Base-by-base conservation (phyloP, 73 alveolate species). In the Paramecium pentaurelia region DNA sequence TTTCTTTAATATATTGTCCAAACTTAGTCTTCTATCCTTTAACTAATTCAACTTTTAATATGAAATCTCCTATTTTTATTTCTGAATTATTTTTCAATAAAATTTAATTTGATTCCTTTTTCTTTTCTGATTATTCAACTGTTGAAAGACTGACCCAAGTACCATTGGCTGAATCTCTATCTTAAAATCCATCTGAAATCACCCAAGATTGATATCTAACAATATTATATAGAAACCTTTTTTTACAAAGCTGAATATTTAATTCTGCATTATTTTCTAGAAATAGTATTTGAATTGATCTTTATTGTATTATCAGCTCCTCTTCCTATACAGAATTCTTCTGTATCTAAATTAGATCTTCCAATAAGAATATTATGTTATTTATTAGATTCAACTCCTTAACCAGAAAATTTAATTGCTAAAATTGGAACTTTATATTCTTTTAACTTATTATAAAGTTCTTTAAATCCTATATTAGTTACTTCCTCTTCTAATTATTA, bases 91-190 rank as follows among this genome's bases (percentile, higher is more conserved):
- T 68, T 68, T 34, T 27, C 28, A 68, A 28, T 68, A 14, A 28
- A 14, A 32, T 68, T 28, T 11, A 34, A 68, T 28, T 68, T 12
- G 84, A 68, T 68, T 32, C 84, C 47, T 68, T 34, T 28, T 68
- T 68, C 28, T 27, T 68, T 14, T 68, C 84, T 68, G 40, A 32
- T 20, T 68, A 68, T 11, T 68, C 40, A 6, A 68, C 84, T 32
- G 84, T 68, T 68, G 20, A 68, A 8, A 68, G 28, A 7, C 51
- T 32, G 4, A 68, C 40, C 84, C 84, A 68, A 28, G 84, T 68
- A 12, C 84, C 84, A 68, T 68, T 68, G 2, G 84, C 84, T 68
- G 84, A 68, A 68, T 68, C 84, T 68, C 84, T 68, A 68, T 32
- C 47, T 28, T 68, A 68, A 8, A 34, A 2, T 25, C 84, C 84